Evolutionary conservation across 257 asterid genomes (phyloP).

Genomic region (Salvia splendens): DNA sequence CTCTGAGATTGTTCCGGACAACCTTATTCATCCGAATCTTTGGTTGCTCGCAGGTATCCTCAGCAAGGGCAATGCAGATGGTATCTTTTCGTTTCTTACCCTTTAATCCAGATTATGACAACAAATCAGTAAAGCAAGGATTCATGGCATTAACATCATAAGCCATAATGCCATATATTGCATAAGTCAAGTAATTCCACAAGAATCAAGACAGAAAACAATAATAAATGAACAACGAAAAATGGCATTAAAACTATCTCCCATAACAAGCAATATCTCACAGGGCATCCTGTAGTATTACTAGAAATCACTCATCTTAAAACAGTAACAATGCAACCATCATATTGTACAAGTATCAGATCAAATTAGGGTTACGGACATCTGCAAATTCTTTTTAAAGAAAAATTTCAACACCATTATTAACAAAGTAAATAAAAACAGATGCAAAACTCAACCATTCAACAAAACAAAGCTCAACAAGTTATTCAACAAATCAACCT

Average conservation of each 20-base stretch:
- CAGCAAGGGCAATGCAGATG: slow-evolving; percentile 67
- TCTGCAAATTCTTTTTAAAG: neutral
- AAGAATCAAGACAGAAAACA: neutral
- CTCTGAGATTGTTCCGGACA: slow-evolving; percentile 63
- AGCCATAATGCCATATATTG: too few relatives aligned
- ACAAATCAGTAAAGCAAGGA: neutral
- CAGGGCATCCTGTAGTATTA: neutral
- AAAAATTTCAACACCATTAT: neutral
- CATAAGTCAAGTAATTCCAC: neutral
- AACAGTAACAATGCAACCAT: neutral
- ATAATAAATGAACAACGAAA: neutral
- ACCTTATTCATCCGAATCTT: slow-evolving; percentile 76
- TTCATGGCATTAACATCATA: too few relatives aligned
- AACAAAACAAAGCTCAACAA: neutral
- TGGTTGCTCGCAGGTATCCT: slow-evolving; percentile 64
- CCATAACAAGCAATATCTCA: too few relatives aligned
- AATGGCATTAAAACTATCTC: neutral
- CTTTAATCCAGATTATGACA: slow-evolving; percentile 30
- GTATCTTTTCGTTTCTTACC: slow-evolving; percentile 74
- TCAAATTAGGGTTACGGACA: neutral
- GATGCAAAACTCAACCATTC: neutral
- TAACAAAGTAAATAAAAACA: neutral
- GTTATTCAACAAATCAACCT: neutral
- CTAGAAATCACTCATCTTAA: neutral
- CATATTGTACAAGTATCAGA: neutral